Evolutionary conservation across 2,329 filamentous ascomycete genomes (phyloP).

Genomic region (Fusarium sp.): DNA sequence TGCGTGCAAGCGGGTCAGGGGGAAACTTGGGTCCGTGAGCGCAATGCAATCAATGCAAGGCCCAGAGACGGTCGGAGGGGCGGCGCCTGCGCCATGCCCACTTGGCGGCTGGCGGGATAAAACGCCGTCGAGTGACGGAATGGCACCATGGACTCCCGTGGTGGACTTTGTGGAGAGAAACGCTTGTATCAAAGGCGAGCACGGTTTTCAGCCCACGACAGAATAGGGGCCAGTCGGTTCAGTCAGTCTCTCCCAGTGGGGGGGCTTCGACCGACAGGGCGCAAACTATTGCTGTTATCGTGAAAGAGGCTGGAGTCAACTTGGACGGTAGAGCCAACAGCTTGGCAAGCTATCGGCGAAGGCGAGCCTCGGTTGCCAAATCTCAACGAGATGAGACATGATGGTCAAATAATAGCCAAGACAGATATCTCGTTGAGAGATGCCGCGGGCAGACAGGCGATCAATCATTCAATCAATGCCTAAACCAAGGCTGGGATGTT

Average conservation of each 20-base stretch:
- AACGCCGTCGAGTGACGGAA: constrained; percentile 31
- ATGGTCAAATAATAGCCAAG: background rate
- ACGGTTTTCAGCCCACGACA: constrained; percentile 28
- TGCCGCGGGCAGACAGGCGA: background rate
- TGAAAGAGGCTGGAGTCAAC: background rate
- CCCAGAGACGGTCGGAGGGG: constrained; percentile 11
- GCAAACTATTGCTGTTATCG: background rate
- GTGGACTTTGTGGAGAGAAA: constrained; percentile 24
- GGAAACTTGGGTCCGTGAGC: background rate
- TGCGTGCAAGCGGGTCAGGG: background rate
- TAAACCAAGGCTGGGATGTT: background rate
- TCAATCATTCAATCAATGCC: background rate
- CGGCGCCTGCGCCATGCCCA: constrained; percentile 32
- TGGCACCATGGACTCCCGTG: constrained; percentile 31
- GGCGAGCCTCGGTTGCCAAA: background rate
- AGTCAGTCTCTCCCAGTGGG: background rate
- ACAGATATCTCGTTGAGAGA: background rate
- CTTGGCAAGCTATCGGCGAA: background rate
- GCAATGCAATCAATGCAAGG: constrained; percentile 2
- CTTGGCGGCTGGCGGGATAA: constrained; percentile 32
- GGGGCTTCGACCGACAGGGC: background rate
- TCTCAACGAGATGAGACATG: background rate
- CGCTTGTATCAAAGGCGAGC: constrained; percentile 19
- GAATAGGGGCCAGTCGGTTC: constrained; percentile 16
- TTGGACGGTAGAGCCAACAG: background rate